A percentile compares a stretch with the other conserved stretches of the same genome.
These are phyloP conservation scores for Schrenkiella parvula DNA, from an alignment of 345 rosid species.

Conservation along the genomic window DNA sequence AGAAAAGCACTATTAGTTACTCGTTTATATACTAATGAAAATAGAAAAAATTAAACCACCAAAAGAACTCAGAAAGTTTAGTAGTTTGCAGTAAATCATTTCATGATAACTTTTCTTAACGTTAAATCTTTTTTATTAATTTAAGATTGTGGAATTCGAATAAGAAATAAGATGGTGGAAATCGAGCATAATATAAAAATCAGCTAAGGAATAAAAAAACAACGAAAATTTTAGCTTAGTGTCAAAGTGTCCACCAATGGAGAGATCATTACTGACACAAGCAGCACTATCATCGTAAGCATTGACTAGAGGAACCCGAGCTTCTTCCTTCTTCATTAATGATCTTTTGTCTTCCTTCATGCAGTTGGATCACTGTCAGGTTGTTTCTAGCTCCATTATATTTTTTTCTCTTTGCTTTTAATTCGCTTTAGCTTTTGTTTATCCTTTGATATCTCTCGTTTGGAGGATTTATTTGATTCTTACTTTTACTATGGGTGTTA, in stretches of 20 bases:
- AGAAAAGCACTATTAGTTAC: no score
- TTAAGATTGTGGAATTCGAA: no score
- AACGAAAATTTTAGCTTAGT: not conserved
- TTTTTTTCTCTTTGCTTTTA: not conserved
- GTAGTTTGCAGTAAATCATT: no score
- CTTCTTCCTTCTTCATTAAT: slow-evolving; percentile 5
- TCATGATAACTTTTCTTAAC: no score
- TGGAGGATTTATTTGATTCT: not conserved
- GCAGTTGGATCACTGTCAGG: not conserved
- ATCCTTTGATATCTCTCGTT: not conserved
- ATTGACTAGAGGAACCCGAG: not conserved
- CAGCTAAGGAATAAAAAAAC: not conserved
- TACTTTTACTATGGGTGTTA: no score
- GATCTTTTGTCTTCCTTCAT: not conserved
- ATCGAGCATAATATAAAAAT: not conserved
- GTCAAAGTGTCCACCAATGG: not conserved
- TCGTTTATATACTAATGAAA: no score
- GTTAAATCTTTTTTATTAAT: no score
- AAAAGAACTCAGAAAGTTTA: no score
- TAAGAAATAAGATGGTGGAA: not conserved
- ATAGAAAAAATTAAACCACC: no score
- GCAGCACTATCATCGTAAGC: not conserved
- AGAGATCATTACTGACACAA: not conserved
- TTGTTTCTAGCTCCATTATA: not conserved
- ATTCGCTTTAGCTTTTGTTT: not conserved